Base-by-base conservation (phyloP, 768 basidiomycete genomes). In the Phlebiopsis gigantea region DNA sequence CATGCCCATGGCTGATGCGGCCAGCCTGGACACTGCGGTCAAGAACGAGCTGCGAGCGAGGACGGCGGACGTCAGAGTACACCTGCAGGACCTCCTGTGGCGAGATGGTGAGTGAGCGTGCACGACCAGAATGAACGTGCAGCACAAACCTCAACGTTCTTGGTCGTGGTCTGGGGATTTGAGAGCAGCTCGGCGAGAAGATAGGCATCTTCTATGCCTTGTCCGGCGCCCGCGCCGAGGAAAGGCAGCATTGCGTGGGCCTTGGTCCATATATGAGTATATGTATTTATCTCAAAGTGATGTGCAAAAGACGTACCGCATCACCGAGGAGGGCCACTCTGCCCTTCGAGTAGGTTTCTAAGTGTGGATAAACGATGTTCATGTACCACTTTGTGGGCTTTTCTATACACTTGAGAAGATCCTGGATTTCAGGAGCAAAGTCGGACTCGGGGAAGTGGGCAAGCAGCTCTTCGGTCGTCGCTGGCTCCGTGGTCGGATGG, bases 221-320 rank as follows among this genome's bases (percentile, higher is more conserved):
- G 59, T 9, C 55, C 59, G 1, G 59, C 59, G 9, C 59, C 59
- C 6, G 54, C 55, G 25, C 56, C 55, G 21, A 60, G 56, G 29
- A 57, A 51, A 2, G 59, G 55, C 4, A 53, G 45, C 59, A 60
- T 60, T 10, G 30, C 59, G 31, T 60, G 59, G 8, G 59, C 59
- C 59, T 60, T 8, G 19, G 6, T 24, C 5, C 17, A 12, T 15
- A 2, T 34, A 12, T 46, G 24, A 25, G n/a, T 43, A n/a, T n/a
- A n/a, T n/a, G n/a, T n/a, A n/a, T n/a, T n/a, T n/a, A n/a, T 31
- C 49, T 44, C 31, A 51, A 7, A 29, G 4, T n/a, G n/a, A n/a
- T n/a, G n/a, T 17, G 31, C 5, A 22, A 9, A 39, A 4, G 8
- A 57, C 59, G 4, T 19, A 57, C 59, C 24, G 59, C 59, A 45